Conservation (phyloP, 208 protist species). For the Crithidia bombi region DNA sequence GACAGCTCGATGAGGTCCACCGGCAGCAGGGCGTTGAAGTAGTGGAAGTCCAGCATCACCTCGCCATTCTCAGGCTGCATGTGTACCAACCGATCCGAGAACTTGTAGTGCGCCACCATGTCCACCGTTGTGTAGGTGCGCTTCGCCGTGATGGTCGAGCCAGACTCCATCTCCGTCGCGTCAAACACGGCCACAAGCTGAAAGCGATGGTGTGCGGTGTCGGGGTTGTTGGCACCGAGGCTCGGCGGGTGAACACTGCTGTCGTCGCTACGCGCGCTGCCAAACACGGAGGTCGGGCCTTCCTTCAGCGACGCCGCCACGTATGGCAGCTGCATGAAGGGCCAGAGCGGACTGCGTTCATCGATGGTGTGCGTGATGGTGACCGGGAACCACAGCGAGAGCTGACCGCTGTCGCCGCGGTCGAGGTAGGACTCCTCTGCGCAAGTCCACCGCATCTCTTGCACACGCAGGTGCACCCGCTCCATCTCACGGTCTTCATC, state of each 20-base stretch:
- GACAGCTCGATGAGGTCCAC: constrained; percentile 53
- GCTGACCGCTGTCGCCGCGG: constrained; percentile 43
- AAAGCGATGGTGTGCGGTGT: constrained; percentile 36
- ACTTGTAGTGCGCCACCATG: constrained; percentile 75
- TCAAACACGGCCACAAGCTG: constrained; percentile 85
- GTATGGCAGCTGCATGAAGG: constrained; percentile 53
- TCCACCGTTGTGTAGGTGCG: constrained; percentile 77
- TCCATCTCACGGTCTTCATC: constrained; percentile 28
- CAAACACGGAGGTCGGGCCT: constrained; percentile 1
- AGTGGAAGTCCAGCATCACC: constrained; percentile 83
- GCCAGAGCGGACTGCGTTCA: constrained; percentile 73
- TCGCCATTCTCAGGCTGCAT: constrained; percentile 55
- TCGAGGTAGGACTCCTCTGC: constrained; percentile 64
- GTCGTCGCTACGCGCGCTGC: constrained; percentile 12
- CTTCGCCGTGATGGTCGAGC: constrained; percentile 70
- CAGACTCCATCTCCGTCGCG: constrained; percentile 79
- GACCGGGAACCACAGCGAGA: constrained; percentile 82
- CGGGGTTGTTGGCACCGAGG: not conserved
- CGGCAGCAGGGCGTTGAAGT: constrained; percentile 82
- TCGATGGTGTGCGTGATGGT: constrained; percentile 78
- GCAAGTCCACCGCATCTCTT: constrained; percentile 81
- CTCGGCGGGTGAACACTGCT: constrained; percentile 19
- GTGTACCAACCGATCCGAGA: constrained; percentile 77
- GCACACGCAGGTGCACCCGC: constrained; percentile 63
- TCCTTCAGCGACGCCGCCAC: constrained; percentile 32